These are phyloP conservation scores for Paracamarosporium sp. DNA, from an alignment of 2,329 filamentous ascomycete species.

Conservation along the genomic window DNA sequence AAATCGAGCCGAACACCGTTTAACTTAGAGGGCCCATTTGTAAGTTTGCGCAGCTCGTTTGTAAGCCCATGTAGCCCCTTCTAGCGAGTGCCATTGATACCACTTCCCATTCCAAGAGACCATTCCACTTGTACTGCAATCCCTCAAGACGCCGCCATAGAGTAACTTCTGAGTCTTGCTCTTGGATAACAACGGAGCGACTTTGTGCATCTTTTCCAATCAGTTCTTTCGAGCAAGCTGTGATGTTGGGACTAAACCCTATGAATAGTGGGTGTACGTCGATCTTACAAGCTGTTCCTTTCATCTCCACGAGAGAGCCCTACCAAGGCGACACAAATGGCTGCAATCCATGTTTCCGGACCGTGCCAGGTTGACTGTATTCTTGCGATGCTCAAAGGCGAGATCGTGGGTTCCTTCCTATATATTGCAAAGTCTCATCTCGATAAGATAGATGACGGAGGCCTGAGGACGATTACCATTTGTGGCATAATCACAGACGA, in stretches of 20 bases:
- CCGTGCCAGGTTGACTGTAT: neutral
- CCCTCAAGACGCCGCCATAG: neutral
- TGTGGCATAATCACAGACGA: neutral
- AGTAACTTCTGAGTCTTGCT: neutral
- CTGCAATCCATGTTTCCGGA: conserved; percentile 12
- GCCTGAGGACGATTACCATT: neutral
- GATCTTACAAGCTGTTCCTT: neutral
- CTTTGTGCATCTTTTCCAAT: too few relatives aligned
- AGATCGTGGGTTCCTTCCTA: conserved; percentile 14
- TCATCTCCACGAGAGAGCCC: neutral
- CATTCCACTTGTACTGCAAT: neutral
- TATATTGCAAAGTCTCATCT: conserved; percentile 12
- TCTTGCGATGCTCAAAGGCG: conserved; percentile 15
- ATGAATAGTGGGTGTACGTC: conserved; percentile 8
- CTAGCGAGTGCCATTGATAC: neutral
- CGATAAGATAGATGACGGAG: neutral
- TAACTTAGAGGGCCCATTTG: neutral
- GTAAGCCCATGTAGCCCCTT: neutral
- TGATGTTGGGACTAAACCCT: neutral
- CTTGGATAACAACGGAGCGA: neutral
- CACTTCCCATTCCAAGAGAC: neutral
- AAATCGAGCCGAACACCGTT: neutral
- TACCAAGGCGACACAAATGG: conserved; percentile 9
- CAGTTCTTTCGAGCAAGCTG: neutral
- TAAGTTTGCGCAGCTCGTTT: neutral